A percentile compares a stretch with the other conserved stretches of the same genome.
Conservation (phyloP, 2,329 filamentous ascomycete genomes). For the Sporothrix protearum region DNA sequence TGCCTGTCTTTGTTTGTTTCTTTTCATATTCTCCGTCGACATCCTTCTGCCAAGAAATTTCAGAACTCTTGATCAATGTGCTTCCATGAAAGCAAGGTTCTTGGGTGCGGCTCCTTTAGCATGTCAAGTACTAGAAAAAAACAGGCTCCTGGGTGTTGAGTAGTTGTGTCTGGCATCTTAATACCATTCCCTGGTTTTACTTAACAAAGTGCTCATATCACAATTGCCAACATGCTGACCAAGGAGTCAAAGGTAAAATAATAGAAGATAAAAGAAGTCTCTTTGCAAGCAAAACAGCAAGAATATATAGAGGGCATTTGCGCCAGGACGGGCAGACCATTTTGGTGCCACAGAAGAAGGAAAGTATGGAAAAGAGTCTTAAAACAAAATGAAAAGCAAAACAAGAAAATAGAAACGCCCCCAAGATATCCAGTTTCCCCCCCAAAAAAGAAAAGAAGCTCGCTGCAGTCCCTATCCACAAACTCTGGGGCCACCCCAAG, state of each 20-base stretch:
- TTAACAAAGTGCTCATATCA: neutral
- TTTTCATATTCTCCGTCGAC: neutral
- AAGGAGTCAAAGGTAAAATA: neutral
- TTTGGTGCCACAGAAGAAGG: neutral
- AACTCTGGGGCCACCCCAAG: neutral
- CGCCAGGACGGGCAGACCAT: neutral
- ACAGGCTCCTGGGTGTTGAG: neutral
- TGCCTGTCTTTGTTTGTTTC: neutral
- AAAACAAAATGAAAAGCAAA: neutral
- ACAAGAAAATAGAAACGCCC: neutral
- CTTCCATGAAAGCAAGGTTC: neutral
- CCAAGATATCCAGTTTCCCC: neutral
- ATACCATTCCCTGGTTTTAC: neutral
- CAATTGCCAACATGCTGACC: neutral
- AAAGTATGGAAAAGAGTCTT: neutral
- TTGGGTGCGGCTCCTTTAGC: neutral
- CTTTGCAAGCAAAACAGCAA: neutral
- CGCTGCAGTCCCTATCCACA: slow-evolving; percentile 3
- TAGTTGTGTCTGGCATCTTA: neutral
- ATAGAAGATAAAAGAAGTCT: neutral
- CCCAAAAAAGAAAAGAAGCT: neutral
- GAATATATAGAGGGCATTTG: neutral
- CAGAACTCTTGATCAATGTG: neutral
- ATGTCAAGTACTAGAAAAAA: neutral
- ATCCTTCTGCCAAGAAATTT: neutral